A percentile compares a stretch with the other conserved stretches of the same genome.
These are phyloP conservation scores for Eucalyptus shirleyi DNA, from an alignment of 345 rosid species.

Conservation along the genomic window DNA sequence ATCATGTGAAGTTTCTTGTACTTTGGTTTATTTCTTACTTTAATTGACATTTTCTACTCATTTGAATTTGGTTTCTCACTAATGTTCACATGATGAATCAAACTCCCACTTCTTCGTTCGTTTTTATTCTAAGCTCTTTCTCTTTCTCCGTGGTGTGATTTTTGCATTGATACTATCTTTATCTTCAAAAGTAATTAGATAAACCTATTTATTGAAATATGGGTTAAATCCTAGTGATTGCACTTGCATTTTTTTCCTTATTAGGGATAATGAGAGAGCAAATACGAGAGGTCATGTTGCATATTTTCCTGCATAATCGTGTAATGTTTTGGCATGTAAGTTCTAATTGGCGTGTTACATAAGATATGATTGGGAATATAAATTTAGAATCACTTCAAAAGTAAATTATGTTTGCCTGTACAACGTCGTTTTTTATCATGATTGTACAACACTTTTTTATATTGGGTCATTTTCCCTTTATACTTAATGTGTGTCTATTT, in stretches of 20 bases:
- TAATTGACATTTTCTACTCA: not conserved
- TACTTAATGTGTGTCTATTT: not conserved
- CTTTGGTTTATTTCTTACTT: no score
- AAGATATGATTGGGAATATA: not conserved
- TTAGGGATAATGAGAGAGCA: not conserved
- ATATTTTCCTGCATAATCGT: not conserved
- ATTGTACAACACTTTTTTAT: no score
- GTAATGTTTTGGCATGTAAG: not conserved
- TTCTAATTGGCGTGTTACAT: not conserved
- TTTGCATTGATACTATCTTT: not conserved
- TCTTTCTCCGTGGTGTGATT: not conserved
- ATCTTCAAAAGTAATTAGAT: no score
- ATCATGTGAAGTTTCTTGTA: no score
- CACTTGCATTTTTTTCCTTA: not conserved
- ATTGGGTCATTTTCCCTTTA: not conserved
- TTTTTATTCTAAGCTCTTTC: no score
- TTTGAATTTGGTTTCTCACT: no score
- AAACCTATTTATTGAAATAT: not conserved
- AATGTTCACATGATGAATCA: not conserved
- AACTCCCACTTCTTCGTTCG: not conserved
- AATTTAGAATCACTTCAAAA: not conserved
- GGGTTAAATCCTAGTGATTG: not conserved
- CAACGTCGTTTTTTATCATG: no score
- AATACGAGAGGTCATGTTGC: not conserved
- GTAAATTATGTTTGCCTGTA: not conserved